phyloP scores from a whole-genome alignment of 805 yeast genomes.

The Candida tibetensis region DNA sequence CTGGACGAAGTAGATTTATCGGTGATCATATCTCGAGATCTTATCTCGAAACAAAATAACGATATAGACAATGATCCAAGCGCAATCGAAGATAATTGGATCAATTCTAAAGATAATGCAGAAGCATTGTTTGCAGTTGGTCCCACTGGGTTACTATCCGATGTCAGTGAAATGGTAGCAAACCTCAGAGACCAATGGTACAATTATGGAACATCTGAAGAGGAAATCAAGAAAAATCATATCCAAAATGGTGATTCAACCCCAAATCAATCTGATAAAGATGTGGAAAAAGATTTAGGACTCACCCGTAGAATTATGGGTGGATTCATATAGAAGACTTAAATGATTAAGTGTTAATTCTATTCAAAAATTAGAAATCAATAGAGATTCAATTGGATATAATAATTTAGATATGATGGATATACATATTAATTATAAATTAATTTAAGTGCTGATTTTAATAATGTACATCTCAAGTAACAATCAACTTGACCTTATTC shows the following conservation, averaged over 20 bases:
- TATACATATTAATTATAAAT: too few relatives aligned
- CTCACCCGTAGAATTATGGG: conserved; percentile 18
- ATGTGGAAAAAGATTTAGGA: conserved; percentile 12
- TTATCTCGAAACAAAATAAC: conserved; percentile 34
- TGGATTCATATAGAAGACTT: conserved; percentile 19
- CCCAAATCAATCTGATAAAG: conserved; percentile 5
- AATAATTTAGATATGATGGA: too few relatives aligned
- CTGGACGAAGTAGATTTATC: conserved; percentile 27
- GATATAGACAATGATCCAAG: conserved; percentile 27
- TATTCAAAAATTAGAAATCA: too few relatives aligned
- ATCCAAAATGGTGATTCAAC: not conserved
- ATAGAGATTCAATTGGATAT: too few relatives aligned
- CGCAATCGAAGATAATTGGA: conserved; percentile 46
- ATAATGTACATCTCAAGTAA: too few relatives aligned
- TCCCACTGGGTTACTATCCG: conserved; percentile 67
- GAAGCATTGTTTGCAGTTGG: conserved; percentile 53
- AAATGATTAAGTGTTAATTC: too few relatives aligned
- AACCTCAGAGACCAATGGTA: conserved; percentile 40
- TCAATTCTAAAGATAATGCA: conserved; percentile 41
- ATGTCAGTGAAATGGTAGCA: conserved; percentile 58
- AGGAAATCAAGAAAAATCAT: not conserved
- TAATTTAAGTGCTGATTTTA: not conserved
- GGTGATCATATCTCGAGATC: conserved; percentile 31
- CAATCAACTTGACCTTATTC: too few relatives aligned
- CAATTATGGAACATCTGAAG: conserved; percentile 11